phyloP scores from a whole-genome alignment of 352 stramenopile genomes.

The Phytopythium vexans region DNA sequence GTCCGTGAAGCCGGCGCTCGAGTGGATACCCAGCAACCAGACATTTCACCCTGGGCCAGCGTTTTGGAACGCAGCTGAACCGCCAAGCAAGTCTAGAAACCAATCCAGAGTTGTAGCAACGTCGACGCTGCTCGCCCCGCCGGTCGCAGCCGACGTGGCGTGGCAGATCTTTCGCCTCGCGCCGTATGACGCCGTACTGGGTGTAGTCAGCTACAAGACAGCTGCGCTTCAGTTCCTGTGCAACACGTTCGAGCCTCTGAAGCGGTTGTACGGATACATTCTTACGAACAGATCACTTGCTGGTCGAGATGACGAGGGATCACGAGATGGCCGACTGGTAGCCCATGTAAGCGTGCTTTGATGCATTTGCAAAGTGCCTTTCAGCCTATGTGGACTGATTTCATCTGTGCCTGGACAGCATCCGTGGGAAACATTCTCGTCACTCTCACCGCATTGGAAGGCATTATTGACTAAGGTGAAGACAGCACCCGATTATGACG shows the following conservation, averaged over 20 bases:
- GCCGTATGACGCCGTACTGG: conserved; percentile 69
- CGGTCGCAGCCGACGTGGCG: conserved; percentile 70
- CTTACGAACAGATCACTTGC: conserved; percentile 10
- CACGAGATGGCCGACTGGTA: background rate
- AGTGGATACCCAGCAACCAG: conserved; percentile 60
- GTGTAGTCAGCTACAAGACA: conserved; percentile 47
- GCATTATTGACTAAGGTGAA: conserved; percentile 42
- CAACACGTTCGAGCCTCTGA: conserved; percentile 54
- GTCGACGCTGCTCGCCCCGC: conserved; percentile 65
- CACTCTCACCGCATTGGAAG: conserved; percentile 68
- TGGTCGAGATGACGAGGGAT: background rate
- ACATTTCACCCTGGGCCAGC: conserved; percentile 81
- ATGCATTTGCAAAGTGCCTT: background rate
- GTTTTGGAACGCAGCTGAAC: conserved; percentile 36
- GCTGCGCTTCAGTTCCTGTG: conserved; percentile 74
- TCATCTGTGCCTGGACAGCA: conserved; percentile 35
- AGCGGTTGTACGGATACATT: conserved; percentile 52
- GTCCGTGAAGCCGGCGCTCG: conserved; percentile 38
- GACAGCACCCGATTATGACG: conserved; percentile 34
- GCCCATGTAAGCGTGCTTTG: background rate
- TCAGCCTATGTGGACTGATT: background rate
- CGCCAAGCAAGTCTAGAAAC: background rate
- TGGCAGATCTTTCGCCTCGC: conserved; percentile 83
- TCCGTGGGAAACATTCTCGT: conserved; percentile 84
- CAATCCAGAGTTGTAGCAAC: conserved; percentile 17